These are phyloP conservation scores for Cornus suecica DNA, from an alignment of 148 eudicot species.

Conservation along the genomic window DNA sequence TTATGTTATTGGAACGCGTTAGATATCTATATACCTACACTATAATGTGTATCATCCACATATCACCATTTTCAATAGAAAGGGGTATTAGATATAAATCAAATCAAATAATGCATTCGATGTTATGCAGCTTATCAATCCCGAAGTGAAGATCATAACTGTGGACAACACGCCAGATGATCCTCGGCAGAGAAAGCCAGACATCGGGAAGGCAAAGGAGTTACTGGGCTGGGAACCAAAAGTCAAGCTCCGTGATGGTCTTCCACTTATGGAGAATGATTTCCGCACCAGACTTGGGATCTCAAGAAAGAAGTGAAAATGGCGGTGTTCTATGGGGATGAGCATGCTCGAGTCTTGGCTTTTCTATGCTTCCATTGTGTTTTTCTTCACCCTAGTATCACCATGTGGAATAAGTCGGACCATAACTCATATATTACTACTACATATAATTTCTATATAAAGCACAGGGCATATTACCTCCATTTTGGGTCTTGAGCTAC, in stretches of 20 bases:
- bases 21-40: no score
- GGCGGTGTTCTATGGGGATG: neutral
- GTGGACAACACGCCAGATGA: slow-evolving; percentile 94
- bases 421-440: neutral
- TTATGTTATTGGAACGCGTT: no score
- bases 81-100: neutral
- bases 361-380: neutral
- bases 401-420: slow-evolving; percentile 9
- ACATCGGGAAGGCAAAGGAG: slow-evolving; percentile 77
- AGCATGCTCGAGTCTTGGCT: neutral
- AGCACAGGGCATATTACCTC: neutral
- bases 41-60: neutral
- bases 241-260: slow-evolving; percentile 70
- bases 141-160: slow-evolving; percentile 57
- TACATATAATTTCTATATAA: no score
- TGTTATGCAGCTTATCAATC: slow-evolving; percentile 69
- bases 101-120: neutral
- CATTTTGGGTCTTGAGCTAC: neutral
- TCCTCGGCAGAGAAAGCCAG: slow-evolving; percentile 94
- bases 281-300: slow-evolving; percentile 76
- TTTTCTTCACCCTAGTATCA: neutral
- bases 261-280: slow-evolving; percentile 92
- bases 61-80: neutral
- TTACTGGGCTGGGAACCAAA: slow-evolving; percentile 93
- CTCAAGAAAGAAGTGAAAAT: slow-evolving; percentile 19